phyloP scores from a whole-genome alignment of 495 filamentous ascomycete species.

The Penicillium subrubescens region DNA sequence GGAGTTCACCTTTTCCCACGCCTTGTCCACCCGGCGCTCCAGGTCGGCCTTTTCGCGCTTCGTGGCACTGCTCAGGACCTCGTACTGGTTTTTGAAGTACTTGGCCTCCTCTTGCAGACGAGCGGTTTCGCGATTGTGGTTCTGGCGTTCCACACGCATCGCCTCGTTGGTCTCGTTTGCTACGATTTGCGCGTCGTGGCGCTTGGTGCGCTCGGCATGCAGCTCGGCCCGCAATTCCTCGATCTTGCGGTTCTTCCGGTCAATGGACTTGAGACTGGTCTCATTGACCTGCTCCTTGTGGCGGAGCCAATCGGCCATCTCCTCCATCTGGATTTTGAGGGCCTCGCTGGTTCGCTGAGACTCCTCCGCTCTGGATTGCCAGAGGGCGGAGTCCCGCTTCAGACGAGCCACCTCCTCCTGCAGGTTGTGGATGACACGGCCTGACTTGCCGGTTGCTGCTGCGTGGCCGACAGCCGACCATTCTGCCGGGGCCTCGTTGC shows the following conservation, averaged over 20 bases:
- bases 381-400: slow-evolving; percentile 76
- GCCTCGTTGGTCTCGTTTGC: slow-evolving; percentile 65
- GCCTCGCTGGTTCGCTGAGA: slow-evolving; percentile 70
- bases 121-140: slow-evolving; percentile 62
- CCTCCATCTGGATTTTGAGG: slow-evolving; percentile 72
- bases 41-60: slow-evolving; percentile 57
- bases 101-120: slow-evolving; percentile 60
- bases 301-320: slow-evolving; percentile 56
- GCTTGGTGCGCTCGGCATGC: slow-evolving; percentile 64
- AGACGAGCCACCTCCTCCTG: slow-evolving; percentile 87
- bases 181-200: slow-evolving; percentile 62
- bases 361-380: slow-evolving; percentile 72
- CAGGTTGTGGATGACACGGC: slow-evolving; percentile 87
- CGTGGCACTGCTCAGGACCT: slow-evolving; percentile 65
- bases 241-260: slow-evolving; percentile 78
- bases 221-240: slow-evolving; percentile 69
- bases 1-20: slow-evolving; percentile 31
- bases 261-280: slow-evolving; percentile 69
- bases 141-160: slow-evolving; percentile 54
- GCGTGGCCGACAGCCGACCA: slow-evolving; percentile 84
- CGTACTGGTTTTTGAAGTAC: slow-evolving; percentile 62
- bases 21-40: slow-evolving; percentile 34
- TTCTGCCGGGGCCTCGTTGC: slow-evolving; percentile 43
- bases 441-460: slow-evolving; percentile 76
- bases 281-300: slow-evolving; percentile 73